Evolutionary conservation across 2,329 filamentous ascomycete genomes (phyloP), one percentile per base, ranked within the genome.

Genomic region (Fusarium hostae): DNA sequence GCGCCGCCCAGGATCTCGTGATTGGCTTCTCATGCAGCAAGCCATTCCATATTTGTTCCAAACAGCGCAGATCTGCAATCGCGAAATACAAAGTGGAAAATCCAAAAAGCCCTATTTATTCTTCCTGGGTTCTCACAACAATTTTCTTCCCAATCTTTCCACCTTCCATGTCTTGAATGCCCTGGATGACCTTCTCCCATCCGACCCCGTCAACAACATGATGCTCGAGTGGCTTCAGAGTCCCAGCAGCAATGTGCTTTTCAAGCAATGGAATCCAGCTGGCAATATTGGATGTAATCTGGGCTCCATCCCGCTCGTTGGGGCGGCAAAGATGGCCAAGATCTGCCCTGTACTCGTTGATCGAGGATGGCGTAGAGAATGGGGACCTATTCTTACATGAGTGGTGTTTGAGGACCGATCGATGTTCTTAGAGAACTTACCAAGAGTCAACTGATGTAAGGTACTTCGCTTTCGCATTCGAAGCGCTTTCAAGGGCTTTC

Each of bases 401-500:
- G 18, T n/a, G 7, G 4, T 4, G 9, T 5, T 15, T 32, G 1
- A 9, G 12, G 12, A 8, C 8, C 52, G 13, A 15, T 4, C 3
- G 12, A 22, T 22, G 20, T 5, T 12, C 9, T 18, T 1, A 24
- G 9, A 18, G n/a, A 20, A 11, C 70, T 68, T 65, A 82, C 81
- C 79, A 81, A 54, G 79, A 78, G 66, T 82, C 79, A 3, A 78
- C 78, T 0, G 78, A 80, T 1, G 76, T 66, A 43, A 81, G 80
- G 44, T 76, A 78, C 55, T 81, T 82, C 6, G 52, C 41, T 13
- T 52, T 35, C 3, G 59, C 75, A 4, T 62, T 71, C 3, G 79
- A 76, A 13, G 71, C 50, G 8, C 18, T 67, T 41, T 73, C 68
- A 2, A 83, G 73, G 16, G 78, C 78, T 48, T 76, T 75, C 40